A percentile compares a stretch with the other conserved stretches of the same genome.
phyloP scores from a whole-genome alignment of 2,329 filamentous ascomycete species.

The Pseudonectria foliicola region DNA sequence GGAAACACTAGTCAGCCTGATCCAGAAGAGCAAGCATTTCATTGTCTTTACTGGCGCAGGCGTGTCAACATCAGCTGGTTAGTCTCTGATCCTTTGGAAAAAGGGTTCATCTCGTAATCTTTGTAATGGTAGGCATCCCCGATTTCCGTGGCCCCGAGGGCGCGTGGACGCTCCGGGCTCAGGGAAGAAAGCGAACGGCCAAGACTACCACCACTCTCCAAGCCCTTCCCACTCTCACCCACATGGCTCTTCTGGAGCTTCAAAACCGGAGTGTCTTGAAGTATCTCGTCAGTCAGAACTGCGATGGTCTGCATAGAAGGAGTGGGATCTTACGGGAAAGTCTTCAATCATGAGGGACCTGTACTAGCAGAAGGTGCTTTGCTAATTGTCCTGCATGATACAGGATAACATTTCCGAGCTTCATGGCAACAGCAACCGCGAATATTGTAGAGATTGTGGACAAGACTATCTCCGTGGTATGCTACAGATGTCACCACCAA shows the following conservation, averaged over 20 bases:
- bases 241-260: constrained; percentile 40
- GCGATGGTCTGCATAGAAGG: constrained; percentile 35
- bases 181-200: constrained; percentile 28
- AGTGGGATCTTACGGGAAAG: constrained; percentile 39
- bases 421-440: constrained; percentile 41
- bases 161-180: constrained; percentile 37
- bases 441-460: constrained; percentile 36
- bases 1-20: constrained; percentile 27
- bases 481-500: rapidly evolving
- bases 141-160: constrained; percentile 42
- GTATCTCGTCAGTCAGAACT: constrained; percentile 35
- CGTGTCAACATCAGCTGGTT: constrained; percentile 39
- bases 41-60: constrained; percentile 41
- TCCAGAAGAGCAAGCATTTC: constrained; percentile 36
- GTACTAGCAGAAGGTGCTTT: no score
- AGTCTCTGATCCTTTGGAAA: constrained; percentile 4
- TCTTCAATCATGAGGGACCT: no score
- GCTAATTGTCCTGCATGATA: neutral
- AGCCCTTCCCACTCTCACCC: constrained; percentile 36
- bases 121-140: constrained; percentile 38
- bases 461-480: constrained; percentile 40
- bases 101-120: no score
- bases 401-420: constrained; percentile 39
- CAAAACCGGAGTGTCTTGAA: constrained; percentile 34
- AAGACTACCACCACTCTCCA: constrained; percentile 32